Evolutionary conservation across 768 basidiomycete species (phyloP), one percentile per base, ranked within the genome.

Genomic region (Gymnopilus dilepis): DNA sequence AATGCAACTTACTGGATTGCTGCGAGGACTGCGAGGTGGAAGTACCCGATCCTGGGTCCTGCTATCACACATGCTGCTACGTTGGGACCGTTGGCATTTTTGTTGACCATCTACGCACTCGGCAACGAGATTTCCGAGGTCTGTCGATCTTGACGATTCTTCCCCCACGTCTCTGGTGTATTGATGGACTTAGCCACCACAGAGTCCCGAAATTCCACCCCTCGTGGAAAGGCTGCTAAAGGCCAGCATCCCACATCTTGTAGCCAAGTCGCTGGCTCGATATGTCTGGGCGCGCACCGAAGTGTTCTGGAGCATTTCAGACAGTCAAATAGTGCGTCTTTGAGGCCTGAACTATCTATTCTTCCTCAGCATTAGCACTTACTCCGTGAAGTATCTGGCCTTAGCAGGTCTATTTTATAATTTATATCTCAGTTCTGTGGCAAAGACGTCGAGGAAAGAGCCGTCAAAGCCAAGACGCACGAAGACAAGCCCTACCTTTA

Each of bases 1-100:
- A 82, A 84, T 65, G 80, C 85, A n/a, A 84, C 85, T 5, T 90
- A 91, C 67, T 91, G 86, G 84, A 74, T 84, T 21, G 83, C 86
- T 31, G 81, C 84, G 22, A 82, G 80, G 74, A 86, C 88, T 9
- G 82, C 85, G 30, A 81, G 87, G 64, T 72, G 74, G 66, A 76
- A 75, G 24, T 78, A 84, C 63, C 82, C 86, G 13, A 60, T 86
- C 13, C 73, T 79, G 66, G 91, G 91, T 0, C 82, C 91, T 11
- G 78, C 84, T 15, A 63, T 83, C 6, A 83, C 88, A 2, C 91
- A 93, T 74, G 67, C 76, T 8, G 53, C 71, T 28, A 84, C 88
- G 12, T 73, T 92, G 26, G 80, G 77, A 13, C 90, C 91, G 1
- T 71, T 91, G 50, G 72, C 84, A 24, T 84, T 81, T 59, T 64